Evolutionary conservation across 345 rosid species (phyloP).

Genomic region (Angophora floribunda): DNA sequence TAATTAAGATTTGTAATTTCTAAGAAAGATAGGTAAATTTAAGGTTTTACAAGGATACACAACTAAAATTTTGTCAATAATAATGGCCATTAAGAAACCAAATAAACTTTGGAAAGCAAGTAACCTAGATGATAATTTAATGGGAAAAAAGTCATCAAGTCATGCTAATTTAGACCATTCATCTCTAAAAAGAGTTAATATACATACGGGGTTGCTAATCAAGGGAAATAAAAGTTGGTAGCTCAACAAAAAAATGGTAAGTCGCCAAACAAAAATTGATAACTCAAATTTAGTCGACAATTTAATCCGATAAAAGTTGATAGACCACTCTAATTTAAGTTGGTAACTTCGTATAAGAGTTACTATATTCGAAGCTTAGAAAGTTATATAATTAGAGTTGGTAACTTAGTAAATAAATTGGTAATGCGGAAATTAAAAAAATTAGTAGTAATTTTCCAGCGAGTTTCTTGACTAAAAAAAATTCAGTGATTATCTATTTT

Average conservation of each 20-base stretch:
- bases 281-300: background rate
- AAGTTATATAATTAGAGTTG: background rate
- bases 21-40: background rate
- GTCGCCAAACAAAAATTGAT: background rate
- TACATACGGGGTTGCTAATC: background rate
- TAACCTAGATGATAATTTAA: background rate
- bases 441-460: background rate
- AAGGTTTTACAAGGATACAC: background rate
- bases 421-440: background rate
- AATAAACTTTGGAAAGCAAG: background rate
- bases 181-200: background rate
- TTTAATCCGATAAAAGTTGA: background rate
- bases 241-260: background rate
- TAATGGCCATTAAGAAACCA: background rate
- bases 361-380: background rate
- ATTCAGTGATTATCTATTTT: background rate
- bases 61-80: background rate
- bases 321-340: background rate
- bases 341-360: background rate
- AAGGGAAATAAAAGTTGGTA: background rate
- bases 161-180: background rate
- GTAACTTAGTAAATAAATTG: background rate
- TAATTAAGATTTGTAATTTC: too few species aligned
- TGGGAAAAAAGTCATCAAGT: background rate
- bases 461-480: background rate